Conservation (phyloP, 2,329 filamentous ascomycete genomes). For the Coniochaeta sp. region DNA sequence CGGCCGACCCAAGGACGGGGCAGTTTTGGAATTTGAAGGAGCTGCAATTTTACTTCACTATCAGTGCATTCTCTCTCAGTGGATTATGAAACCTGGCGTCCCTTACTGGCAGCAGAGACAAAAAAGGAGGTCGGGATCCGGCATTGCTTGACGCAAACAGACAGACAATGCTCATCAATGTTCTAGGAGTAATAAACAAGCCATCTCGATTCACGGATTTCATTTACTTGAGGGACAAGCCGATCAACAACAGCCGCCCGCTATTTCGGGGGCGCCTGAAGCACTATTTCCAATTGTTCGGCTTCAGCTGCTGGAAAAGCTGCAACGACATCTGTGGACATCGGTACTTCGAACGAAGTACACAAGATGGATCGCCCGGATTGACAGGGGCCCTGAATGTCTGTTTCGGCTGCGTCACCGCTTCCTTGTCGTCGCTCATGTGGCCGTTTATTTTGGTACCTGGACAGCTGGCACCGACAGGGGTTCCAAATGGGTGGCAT, state of each 20-base stretch:
- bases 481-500: neutral
- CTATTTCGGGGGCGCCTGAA: neutral
- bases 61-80: too few species aligned
- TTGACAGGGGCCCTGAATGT: neutral
- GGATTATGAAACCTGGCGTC: too few species aligned
- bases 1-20: neutral
- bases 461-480: slow-evolving; percentile 1
- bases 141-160: too few species aligned
- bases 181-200: neutral
- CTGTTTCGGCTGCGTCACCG: slow-evolving; percentile 3
- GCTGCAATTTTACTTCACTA: too few species aligned
- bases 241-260: neutral
- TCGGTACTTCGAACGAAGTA: neutral
- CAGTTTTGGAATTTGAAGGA: neutral
- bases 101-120: too few species aligned
- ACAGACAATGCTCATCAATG: too few species aligned
- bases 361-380: neutral
- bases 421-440: neutral
- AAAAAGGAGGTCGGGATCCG: too few species aligned
- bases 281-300: slow-evolving; percentile 1
- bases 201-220: neutral
- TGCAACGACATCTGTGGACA: too few species aligned
- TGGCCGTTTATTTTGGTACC: slow-evolving; percentile 5
- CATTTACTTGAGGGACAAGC: neutral
- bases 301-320: neutral